Evolutionary conservation across 148 eudicot genomes (phyloP).

Genomic region (Chenopodium quinoa): DNA sequence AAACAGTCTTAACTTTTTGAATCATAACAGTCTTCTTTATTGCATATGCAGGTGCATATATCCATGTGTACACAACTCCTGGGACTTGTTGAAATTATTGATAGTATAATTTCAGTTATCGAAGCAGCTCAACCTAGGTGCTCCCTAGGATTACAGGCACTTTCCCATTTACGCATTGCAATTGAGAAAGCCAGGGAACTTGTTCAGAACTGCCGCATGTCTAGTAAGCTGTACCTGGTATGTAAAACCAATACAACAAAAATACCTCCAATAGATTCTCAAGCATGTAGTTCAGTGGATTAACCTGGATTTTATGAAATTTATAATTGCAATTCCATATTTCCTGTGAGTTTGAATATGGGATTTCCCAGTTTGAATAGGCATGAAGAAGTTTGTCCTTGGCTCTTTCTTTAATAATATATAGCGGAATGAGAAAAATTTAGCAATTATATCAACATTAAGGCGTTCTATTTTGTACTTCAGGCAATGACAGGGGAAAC

Average conservation of each 20-base stretch:
- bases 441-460: background rate
- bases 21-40: background rate
- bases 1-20: background rate
- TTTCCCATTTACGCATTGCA: conserved; percentile 54
- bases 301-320: too few species aligned
- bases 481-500: conserved; percentile 83
- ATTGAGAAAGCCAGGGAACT: conserved; percentile 56
- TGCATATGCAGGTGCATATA: conserved; percentile 61
- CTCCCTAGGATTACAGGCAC: conserved; percentile 65
- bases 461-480: background rate
- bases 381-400: background rate
- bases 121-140: conserved; percentile 81
- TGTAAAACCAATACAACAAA: conserved; percentile 9
- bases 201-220: conserved; percentile 59
- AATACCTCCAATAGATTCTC: background rate
- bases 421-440: too few species aligned
- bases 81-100: conserved; percentile 45
- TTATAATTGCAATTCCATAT: background rate
- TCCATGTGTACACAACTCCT: conserved; percentile 61
- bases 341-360: background rate
- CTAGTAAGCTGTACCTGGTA: conserved; percentile 90
- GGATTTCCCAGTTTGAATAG: background rate
- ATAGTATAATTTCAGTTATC: conserved; percentile 51
- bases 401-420: background rate
- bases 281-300: too few species aligned